Conservation (phyloP, 805 yeast genomes). For the Pichia cabralensis region DNA sequence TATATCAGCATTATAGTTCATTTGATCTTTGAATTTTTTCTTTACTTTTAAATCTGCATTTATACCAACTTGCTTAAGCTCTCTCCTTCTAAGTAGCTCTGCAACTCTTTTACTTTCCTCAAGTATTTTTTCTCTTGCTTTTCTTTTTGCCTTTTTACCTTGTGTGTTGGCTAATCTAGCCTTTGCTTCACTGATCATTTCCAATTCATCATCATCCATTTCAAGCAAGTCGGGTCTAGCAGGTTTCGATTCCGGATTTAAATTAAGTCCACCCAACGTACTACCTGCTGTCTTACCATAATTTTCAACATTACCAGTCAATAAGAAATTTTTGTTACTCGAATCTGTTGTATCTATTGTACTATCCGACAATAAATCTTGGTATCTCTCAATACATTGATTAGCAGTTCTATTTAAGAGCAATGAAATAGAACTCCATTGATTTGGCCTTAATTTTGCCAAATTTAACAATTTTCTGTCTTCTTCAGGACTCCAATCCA, state of each 20-base stretch:
- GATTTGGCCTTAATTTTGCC: slow-evolving; percentile 73
- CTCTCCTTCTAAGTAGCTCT: slow-evolving; percentile 67
- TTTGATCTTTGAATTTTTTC: slow-evolving; percentile 45
- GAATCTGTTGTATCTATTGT: slow-evolving; percentile 15
- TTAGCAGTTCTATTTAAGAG: slow-evolving; percentile 77
- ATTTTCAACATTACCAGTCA: slow-evolving; percentile 16
- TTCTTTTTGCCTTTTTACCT: slow-evolving; percentile 90
- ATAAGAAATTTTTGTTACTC: slow-evolving; percentile 17
- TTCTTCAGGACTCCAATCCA: slow-evolving; percentile 65
- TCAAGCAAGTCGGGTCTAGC: slow-evolving; percentile 76
- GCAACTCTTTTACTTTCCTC: slow-evolving; percentile 73
- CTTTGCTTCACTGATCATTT: slow-evolving; percentile 90
- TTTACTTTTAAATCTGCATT: slow-evolving; percentile 39
- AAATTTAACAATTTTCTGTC: slow-evolving; percentile 62
- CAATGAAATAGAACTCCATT: slow-evolving; percentile 89
- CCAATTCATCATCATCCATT: slow-evolving; percentile 79
- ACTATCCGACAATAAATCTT: slow-evolving; percentile 47
- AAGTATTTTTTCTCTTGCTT: slow-evolving; percentile 73
- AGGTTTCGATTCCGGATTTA: slow-evolving; percentile 66
- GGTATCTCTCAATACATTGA: slow-evolving; percentile 79
- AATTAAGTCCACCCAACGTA: slow-evolving; percentile 46
- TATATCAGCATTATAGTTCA: slow-evolving; percentile 78
- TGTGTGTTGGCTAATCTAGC: slow-evolving; percentile 87
- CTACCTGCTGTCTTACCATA: slow-evolving; percentile 6
- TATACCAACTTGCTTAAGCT: slow-evolving; percentile 71